phyloP scores from a whole-genome alignment of 1,139 yeast species.

The Zygosaccharomyces sapae region DNA sequence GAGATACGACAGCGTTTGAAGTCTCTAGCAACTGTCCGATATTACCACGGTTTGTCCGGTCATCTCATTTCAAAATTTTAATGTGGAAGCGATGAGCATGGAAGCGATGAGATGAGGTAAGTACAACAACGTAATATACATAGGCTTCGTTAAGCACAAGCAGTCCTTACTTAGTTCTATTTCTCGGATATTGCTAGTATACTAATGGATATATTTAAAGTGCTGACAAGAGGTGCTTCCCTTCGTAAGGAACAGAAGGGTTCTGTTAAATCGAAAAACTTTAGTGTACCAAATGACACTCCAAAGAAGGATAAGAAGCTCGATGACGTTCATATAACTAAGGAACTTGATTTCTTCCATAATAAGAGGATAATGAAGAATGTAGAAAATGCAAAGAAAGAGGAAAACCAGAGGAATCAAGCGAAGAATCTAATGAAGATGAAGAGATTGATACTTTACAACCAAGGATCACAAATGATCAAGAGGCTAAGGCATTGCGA shows the following conservation, averaged over 20 bases:
- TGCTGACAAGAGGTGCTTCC: conserved; percentile 80
- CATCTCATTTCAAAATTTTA: conserved; percentile 63
- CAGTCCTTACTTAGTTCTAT: background rate
- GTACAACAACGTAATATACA: too few species aligned
- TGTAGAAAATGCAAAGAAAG: conserved; percentile 25
- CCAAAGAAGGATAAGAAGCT: conserved; percentile 36
- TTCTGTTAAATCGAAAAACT: conserved; percentile 29
- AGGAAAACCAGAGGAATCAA: conserved; percentile 26
- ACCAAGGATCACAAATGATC: conserved; percentile 47
- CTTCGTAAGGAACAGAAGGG: conserved; percentile 47
- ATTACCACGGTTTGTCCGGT: conserved; percentile 13
- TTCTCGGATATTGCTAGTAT: background rate
- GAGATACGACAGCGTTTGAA: background rate
- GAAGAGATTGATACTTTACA: conserved; percentile 39
- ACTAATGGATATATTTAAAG: conserved; percentile 82
- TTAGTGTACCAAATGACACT: conserved; percentile 22
- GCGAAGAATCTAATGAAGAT: conserved; percentile 27
- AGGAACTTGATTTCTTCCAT: conserved; percentile 69
- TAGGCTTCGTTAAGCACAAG: too few species aligned
- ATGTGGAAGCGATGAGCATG: conserved; percentile 41
- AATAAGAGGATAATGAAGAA: conserved; percentile 43
- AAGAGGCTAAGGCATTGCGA: conserved; percentile 58
- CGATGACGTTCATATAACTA: conserved; percentile 45
- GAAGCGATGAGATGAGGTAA: conserved; percentile 15
- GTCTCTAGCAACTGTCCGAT: background rate